Base-by-base conservation (phyloP, 2,329 filamentous ascomycete species). In the Cytospora piceae region DNA sequence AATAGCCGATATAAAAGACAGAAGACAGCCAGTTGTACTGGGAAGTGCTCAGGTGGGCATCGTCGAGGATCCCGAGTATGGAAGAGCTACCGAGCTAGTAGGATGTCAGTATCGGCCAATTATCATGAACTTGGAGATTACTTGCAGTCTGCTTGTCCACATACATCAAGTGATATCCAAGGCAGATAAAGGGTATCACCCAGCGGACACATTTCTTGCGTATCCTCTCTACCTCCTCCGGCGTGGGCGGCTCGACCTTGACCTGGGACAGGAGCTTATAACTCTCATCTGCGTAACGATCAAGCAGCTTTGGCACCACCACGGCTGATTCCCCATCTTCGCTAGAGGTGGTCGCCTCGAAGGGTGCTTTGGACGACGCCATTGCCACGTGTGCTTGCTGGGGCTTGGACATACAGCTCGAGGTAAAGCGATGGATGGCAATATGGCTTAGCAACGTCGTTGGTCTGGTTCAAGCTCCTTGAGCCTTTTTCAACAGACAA, bases 151-250 rank as follows among this genome's bases (percentile, higher is more conserved):
- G 67, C 27, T 67, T 68, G 64, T 79, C 67, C 4, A 79, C 72
- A 67, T 77, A 79, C 76, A 78, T 78, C 37, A 79, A 68, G 65
- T 78, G 76, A 65, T 78, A 78, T 12, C 76, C 76, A 24, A 78
- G 68, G 59, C 76, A 78, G 29, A 78, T 70, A 63, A 79, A 78
- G 0, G 77, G 77, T 11, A 79, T 63, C 42, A 79, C 75, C 53
- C 76, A 72, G 69, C 73, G 72, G 6, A 78, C 49, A 27, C 74
- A 74, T 70, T 77, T 79, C 51, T 77, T 75, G 61, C 72, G 71
- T 20, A 77, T 75, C 51, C 58, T 65, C 55, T 57, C 68, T 5
- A 54, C 66, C 63, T 67, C 65, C 42, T 67, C 74, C 2, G 72
- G 69, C 0, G 73, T 78, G 8, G 78, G 76, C 6, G 77, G 76